Evolutionary conservation across 1,139 yeast species (phyloP).

Genomic region (Waltiozyma sp.): DNA sequence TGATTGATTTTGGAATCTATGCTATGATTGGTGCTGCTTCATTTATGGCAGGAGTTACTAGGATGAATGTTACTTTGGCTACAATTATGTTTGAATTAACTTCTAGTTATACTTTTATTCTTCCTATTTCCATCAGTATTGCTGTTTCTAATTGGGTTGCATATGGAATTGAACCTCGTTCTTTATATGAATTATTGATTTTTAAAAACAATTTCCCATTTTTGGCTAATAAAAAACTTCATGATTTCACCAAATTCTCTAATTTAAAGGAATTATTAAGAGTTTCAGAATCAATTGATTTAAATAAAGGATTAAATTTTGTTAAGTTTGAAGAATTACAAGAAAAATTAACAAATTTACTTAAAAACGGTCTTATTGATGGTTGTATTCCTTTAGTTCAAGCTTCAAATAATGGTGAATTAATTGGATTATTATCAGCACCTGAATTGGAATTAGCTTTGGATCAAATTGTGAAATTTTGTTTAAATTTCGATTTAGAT

Average conservation of each 20-base stretch:
- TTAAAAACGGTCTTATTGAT: slow-evolving; percentile 35
- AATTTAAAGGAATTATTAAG: slow-evolving; percentile 34
- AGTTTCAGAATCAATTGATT: slow-evolving; percentile 23
- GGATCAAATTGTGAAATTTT: slow-evolving; percentile 32
- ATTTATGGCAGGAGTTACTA: slow-evolving; percentile 57
- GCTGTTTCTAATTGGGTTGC: slow-evolving; percentile 57
- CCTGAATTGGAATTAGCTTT: slow-evolving; percentile 43
- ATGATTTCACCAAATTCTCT: slow-evolving; percentile 25
- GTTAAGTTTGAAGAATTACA: slow-evolving; percentile 22
- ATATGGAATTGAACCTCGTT: slow-evolving; percentile 38
- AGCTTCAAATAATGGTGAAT: slow-evolving; percentile 14
- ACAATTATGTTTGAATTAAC: slow-evolving; percentile 52
- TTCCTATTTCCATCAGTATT: slow-evolving; percentile 48
- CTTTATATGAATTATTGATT: slow-evolving; percentile 42
- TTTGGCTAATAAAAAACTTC: slow-evolving; percentile 29
- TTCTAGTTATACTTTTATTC: slow-evolving; percentile 47
- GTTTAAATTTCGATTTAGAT: slow-evolving; percentile 20
- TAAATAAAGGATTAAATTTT: slow-evolving; percentile 15
- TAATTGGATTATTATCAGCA: slow-evolving; percentile 41
- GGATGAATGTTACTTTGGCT: slow-evolving; percentile 55
- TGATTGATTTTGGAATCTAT: slow-evolving; percentile 51
- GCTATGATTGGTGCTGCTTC: slow-evolving; percentile 62
- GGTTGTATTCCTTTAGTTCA: slow-evolving; percentile 43
- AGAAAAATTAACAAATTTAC: slow-evolving; percentile 27
- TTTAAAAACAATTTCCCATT: slow-evolving; percentile 46